Conservation (phyloP, 805 yeast genomes). For the Vanderwaltozyma verrucispora region DNA sequence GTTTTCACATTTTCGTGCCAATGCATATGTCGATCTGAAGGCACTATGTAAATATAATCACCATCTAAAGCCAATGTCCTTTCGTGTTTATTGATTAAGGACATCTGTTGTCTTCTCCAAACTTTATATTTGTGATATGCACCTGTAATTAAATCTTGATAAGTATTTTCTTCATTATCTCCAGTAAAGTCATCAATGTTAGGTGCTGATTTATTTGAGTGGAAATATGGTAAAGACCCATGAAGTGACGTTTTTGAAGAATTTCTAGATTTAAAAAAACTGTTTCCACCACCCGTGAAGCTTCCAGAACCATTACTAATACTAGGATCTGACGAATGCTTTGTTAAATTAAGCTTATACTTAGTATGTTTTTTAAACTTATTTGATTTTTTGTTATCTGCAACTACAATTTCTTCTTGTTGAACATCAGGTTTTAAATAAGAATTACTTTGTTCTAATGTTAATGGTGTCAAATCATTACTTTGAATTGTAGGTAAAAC, state of each 20-base stretch:
- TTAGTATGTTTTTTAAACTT: constrained; percentile 14
- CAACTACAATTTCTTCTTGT: constrained; percentile 1
- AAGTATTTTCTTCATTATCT: constrained; percentile 11
- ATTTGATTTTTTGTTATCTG: constrained; percentile 2
- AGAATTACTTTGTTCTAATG: constrained; percentile 17
- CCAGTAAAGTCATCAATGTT: constrained; percentile 9
- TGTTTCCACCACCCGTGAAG: constrained; percentile 4
- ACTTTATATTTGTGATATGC: constrained; percentile 79
- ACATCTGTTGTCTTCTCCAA: constrained; percentile 80
- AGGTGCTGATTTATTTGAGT: constrained; percentile 10
- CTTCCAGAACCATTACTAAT: constrained; percentile 6
- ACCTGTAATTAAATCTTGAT: constrained; percentile 31
- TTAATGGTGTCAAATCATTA: constrained; percentile 26
- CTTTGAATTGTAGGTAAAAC: constrained; percentile 27
- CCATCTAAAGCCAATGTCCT: constrained; percentile 85
- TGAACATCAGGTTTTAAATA: constrained; percentile 13
- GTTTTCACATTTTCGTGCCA: constrained; percentile 75
- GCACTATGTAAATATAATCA: constrained; percentile 75
- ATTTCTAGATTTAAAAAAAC: constrained; percentile 29
- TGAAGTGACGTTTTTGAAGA: constrained; percentile 26
- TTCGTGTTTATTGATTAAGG: constrained; percentile 65
- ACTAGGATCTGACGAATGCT: constrained; percentile 11
- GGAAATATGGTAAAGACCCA: constrained; percentile 11
- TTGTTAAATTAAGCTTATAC: constrained; percentile 13
- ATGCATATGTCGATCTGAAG: constrained; percentile 68